Base-by-base conservation (phyloP, 2,329 filamentous ascomycete genomes). In the Pseudogymnoascus sp. region DNA sequence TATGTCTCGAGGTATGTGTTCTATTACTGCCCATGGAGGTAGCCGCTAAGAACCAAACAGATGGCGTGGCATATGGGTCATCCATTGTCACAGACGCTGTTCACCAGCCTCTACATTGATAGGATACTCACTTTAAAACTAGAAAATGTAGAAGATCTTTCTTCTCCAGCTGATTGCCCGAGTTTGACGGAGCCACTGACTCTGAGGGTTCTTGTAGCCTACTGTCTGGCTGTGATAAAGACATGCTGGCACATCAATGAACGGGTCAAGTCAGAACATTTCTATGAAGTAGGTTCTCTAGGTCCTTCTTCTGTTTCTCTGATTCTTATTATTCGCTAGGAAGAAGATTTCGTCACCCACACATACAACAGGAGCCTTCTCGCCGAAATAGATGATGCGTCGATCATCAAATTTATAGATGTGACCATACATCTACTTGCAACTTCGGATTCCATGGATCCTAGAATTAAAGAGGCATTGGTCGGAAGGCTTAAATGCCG, bases 41-140 rank as follows among this genome's bases (percentile, higher is more conserved):
- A 51, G 23, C 3, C 13, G 39, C 66, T 70, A 60, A 68, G 31
- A n/a, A 34, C 41, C 13, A 61, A 36, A 25, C 71, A 95, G 88
- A 96, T 96, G 85, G 91, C 92, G 67, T 99, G 96, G 93, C 92
- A 98, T 74, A 86, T 91, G 70, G 95, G 96, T n/a, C 93, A 96
- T 72, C 92, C 95, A 1, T 83, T 99, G 7, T 96, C 93, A 1
- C 95, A 98, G 75, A 98, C 95, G 0, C 79, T 99, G 1, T 92
- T 98, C 74, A 97, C 93, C 4, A 96, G 92, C 62, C 81, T 96
- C 36, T 95, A 99, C 74, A 85, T 98, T 64, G 93, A 97, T 71
- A 86, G 86, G 60, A 80, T 99, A 14, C 79, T 96, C 65, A 89
- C 87, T 77, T 88, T 90, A 0, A 81, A 83, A 31, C 88, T 90